Conservation (phyloP, 306 rosid species). For the Citrullus mucosospermus region DNA sequence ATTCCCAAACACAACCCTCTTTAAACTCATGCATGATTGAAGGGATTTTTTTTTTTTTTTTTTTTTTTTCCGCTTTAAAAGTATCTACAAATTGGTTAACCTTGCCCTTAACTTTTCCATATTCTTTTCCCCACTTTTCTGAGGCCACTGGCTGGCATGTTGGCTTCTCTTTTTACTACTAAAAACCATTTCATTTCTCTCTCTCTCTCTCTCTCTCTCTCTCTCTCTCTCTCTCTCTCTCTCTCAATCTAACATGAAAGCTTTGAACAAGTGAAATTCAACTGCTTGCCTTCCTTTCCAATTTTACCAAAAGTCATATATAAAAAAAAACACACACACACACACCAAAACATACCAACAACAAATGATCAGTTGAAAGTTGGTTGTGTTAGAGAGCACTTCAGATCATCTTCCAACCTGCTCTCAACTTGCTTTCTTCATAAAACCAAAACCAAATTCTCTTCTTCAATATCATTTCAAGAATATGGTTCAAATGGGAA, state of each 20-base stretch:
- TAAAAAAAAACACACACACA: background rate
- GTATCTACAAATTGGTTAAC: constrained; percentile 40
- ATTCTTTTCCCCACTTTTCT: constrained; percentile 30
- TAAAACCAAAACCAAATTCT: background rate
- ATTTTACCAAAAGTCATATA: background rate
- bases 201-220: background rate
- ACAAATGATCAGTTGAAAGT: constrained; percentile 18
- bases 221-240: background rate
- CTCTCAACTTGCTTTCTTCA: constrained; percentile 8
- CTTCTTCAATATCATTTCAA: background rate
- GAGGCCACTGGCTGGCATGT: constrained; percentile 39
- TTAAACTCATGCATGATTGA: constrained; percentile 44
- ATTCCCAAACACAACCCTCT: background rate
- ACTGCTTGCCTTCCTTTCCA: background rate
- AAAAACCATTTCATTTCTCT: background rate
- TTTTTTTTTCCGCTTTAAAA: background rate
- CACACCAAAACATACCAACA: background rate
- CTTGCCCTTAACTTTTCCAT: constrained; percentile 30
- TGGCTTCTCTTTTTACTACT: constrained; percentile 19
- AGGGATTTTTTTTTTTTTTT: constrained; percentile 7
- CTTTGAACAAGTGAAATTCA: background rate
- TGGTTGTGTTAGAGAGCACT: constrained; percentile 24
- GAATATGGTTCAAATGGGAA: constrained; percentile 28
- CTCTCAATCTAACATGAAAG: background rate
- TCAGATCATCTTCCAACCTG: constrained; percentile 22